Evolutionary conservation across 495 filamentous ascomycete species (phyloP).

Genomic region (Xanthoparmelia taractica): DNA sequence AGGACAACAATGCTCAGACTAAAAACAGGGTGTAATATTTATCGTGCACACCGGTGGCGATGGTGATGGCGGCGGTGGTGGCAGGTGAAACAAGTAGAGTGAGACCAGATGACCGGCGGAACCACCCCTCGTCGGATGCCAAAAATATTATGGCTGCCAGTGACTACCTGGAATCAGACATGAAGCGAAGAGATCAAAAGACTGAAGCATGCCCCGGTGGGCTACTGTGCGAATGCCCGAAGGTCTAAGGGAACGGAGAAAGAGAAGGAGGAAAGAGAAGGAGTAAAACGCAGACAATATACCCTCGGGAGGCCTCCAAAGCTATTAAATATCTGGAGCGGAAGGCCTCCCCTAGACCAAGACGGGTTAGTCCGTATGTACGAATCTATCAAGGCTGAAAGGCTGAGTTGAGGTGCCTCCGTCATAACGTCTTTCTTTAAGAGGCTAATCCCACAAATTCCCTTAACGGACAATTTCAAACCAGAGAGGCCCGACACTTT

Average conservation of each 20-base stretch:
- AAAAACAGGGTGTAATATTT: background rate
- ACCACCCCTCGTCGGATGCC: background rate
- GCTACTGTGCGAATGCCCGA: background rate
- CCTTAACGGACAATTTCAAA: background rate
- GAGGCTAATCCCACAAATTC: background rate
- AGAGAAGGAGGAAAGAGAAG: background rate
- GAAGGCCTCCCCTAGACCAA: background rate
- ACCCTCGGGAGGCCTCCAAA: background rate
- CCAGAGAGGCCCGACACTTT: background rate
- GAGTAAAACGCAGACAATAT: too few relatives aligned
- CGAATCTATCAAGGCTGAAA: background rate
- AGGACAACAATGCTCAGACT: background rate
- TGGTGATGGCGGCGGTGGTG: background rate
- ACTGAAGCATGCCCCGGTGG: background rate
- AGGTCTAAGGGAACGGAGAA: background rate
- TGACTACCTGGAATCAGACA: background rate
- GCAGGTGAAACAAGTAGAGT: background rate
- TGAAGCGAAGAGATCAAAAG: background rate
- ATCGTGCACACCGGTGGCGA: background rate
- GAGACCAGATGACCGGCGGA: background rate
- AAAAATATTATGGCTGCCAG: background rate
- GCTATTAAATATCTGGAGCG: background rate
- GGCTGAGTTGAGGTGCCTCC: too few relatives aligned
- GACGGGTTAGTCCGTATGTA: background rate
- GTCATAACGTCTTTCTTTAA: background rate